Evolutionary conservation across 1,139 yeast genomes (phyloP), one percentile per base, ranked within the genome.

Genomic region (Hyphopichia fennica): DNA sequence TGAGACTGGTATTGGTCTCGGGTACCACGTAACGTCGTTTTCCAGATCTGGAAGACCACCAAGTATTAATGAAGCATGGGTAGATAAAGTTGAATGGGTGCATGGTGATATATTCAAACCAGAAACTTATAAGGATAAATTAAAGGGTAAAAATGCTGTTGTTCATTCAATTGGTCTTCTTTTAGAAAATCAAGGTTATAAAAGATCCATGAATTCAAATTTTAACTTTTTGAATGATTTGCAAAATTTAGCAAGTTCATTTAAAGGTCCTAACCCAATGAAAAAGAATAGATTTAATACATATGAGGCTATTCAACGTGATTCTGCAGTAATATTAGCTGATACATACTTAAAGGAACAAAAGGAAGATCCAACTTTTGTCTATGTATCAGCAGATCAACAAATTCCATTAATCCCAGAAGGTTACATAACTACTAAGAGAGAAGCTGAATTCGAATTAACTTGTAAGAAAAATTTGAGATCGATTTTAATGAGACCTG

Each of bases 111-210:
- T 88, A 1, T 84, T 87, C 53, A 66, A 82, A 23, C 87, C 90
- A 0, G 58, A 69, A 0, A 68, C 84, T 0, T 87, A 87, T 57
- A 51, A 58, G 19, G 58, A 69, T 4, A 63, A 74, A 34, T 58
- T 89, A 30, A 48, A 57, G 27, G 71, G 73, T 33, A 77, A 81
- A 1, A 72, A 74, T 38, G 82, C 87, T 0, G 93, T 89, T 2
- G 91, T 90, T n/a, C 96, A 89, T 58, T 77, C 93, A 0, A 71
- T 90, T 46, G 97, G 97, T 0, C 72, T 86, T 14, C 63, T 89
- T 11, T 67, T 88, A 38, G 93, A 87, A 52, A 77, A 84, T 49
- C 79, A 69, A 42, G 65, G 75, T 29, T 90, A 90, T 62, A 90
- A 90, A 60, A 64, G 70, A 39, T 52, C 70, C 13, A 65, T 80